Conservation (phyloP, 176 grass and related monocot species). For the Dactylis glomerata region DNA sequence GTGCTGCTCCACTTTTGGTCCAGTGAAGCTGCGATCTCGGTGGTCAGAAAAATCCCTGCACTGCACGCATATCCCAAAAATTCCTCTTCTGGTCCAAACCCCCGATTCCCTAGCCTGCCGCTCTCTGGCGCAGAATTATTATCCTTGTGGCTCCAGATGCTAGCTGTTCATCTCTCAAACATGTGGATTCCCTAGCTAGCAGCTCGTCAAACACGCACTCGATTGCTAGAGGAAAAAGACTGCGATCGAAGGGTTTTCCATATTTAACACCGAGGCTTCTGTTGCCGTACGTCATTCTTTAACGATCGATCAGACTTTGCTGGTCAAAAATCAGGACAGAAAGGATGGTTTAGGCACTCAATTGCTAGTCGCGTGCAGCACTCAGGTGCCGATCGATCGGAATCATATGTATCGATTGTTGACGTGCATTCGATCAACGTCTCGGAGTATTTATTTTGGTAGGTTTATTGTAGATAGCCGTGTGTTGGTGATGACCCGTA, state of each 20-base stretch:
- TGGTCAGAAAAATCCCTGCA: no score
- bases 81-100: background rate
- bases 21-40: background rate
- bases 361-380: background rate
- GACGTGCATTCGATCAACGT: no score
- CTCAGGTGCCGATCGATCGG: background rate
- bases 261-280: background rate
- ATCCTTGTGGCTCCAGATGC: background rate
- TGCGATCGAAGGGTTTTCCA: background rate
- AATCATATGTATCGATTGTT: no score
- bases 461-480: no score
- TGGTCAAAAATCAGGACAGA: background rate
- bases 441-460: no score
- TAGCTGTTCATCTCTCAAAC: background rate
- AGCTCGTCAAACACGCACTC: background rate
- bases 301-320: background rate
- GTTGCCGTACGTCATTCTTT: background rate
- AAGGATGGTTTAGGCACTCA: background rate
- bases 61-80: background rate
- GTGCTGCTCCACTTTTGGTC: background rate
- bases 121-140: background rate
- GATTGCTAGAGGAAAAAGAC: background rate
- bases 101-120: background rate
- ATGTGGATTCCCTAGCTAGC: background rate
- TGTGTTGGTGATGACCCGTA: no score